Conservation (phyloP, 441 rosid genomes). For the Theobroma grandiflorum region DNA sequence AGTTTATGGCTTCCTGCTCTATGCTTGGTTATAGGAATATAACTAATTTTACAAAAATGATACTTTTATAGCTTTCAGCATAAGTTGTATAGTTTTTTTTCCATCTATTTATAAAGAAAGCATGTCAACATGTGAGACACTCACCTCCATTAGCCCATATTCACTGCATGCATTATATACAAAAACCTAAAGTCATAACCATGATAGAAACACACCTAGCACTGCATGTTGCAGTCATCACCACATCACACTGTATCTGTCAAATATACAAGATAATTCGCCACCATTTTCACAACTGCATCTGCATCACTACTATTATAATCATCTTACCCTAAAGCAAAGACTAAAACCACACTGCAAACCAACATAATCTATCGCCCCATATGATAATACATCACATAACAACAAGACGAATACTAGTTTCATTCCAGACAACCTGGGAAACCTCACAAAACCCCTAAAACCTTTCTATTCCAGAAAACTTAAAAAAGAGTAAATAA, state of each 20-base stretch:
- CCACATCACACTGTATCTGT: neutral
- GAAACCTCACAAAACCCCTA: neutral
- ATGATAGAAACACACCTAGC: neutral
- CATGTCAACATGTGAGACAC: neutral
- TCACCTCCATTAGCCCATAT: neutral
- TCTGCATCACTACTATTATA: neutral
- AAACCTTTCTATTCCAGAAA: neutral
- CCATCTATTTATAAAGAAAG: neutral
- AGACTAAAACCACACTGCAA: neutral
- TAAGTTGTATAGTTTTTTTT: neutral
- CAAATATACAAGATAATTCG: neutral
- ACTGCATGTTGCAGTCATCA: neutral
- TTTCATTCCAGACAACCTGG: neutral
- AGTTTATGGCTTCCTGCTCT: neutral
- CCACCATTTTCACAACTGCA: neutral
- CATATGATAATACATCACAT: neutral
- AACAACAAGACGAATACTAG: neutral
- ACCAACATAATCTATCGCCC: neutral
- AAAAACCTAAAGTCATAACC: neutral
- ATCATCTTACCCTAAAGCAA: neutral
- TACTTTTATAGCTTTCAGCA: neutral
- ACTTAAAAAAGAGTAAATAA: neutral
- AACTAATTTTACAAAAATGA: neutral
- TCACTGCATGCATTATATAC: neutral
- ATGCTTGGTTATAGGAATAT: neutral